Evolutionary conservation across 371 early-diverging fungal genomes (phyloP), one percentile per base, ranked within the genome.

Genomic region (Basidiobolus meristosporus): DNA sequence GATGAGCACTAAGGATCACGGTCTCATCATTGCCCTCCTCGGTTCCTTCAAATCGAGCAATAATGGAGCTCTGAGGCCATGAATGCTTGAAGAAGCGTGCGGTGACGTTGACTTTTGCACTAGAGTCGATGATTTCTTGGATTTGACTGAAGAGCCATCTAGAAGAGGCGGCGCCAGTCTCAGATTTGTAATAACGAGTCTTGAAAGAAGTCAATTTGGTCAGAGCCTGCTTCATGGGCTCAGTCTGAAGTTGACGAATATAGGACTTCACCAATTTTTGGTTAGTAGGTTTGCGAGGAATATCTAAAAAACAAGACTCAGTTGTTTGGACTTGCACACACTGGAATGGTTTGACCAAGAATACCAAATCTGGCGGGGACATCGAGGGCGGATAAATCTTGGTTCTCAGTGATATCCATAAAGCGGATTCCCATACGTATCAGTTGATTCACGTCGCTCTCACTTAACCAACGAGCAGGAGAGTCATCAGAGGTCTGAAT

Each of bases 1-100:
- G 88, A 59, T 93, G 97, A 15, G 91, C 90, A 28, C 75, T 70
- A 2, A 92, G 48, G 42, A 96, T 72, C 4, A 90, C 83, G 3
- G 76, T 59, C 40, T 80, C 77, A 31, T 72, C 62, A 0, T 62
- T 38, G 1, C 52, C 44, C 17, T 57, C 56, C 29, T 70, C 48
- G 33, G 35, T 49, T 10, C 83, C 81, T 47, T 77, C 73, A 32
- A 85, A 68, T 32, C 81, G 64, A 45, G 75, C 70, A 47, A 79
- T 72, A 36, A 76, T 56, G 3, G 63, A 62, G 45, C 50, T 56
- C 51, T 79, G 80, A 9, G 50, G 39, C 70, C 71, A 79, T 2
- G 47, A 29, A 56, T 96, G 91, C 31, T 64, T 40, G 45, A 92
- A 89, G 48, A 72, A 55, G 12, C 47, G 43, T 2, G 89, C 80